A percentile compares a stretch with the other conserved stretches of the same genome.
phyloP scores from a whole-genome alignment of 1,284 basidiomycete genomes.

The Marasmius tenuissimus region DNA sequence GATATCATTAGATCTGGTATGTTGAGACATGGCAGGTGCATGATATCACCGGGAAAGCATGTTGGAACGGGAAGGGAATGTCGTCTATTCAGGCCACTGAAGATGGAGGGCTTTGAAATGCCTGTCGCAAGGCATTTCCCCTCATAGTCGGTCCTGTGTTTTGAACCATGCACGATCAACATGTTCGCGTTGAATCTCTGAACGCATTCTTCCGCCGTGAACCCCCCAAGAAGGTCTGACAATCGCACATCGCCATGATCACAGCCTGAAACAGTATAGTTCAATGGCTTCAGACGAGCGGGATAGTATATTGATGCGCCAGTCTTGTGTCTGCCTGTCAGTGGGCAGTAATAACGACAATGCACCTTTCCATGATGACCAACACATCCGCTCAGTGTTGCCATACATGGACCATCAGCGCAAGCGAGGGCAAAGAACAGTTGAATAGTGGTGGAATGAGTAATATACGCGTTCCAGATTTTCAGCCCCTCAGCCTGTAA shows the following conservation, averaged over 20 bases:
- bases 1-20: conserved; percentile 27
- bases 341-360: conserved; percentile 19
- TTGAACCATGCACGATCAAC: conserved; percentile 1
- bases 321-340: conserved; percentile 19
- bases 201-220: neutral
- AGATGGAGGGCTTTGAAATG: conserved; percentile 17
- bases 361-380: conserved; percentile 18
- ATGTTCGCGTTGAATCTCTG: conserved; percentile 10
- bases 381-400: too few species aligned
- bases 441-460: too few species aligned
- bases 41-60: conserved; percentile 27
- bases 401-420: too few species aligned
- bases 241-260: conserved; percentile 20
- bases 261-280: conserved; percentile 22
- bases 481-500: conserved; percentile 16
- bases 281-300: conserved; percentile 18
- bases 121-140: conserved; percentile 18
- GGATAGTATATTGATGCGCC: conserved; percentile 22
- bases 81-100: conserved; percentile 16
- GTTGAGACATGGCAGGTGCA: conserved; percentile 33
- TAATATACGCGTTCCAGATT: conserved; percentile 14
- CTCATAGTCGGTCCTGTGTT: conserved; percentile 14
- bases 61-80: conserved; percentile 16
- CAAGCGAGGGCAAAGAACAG: too few species aligned
- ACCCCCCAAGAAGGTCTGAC: neutral